Evolutionary conservation across 495 filamentous ascomycete genomes (phyloP), one percentile per base, ranked within the genome.

Genomic region (Hypoxylon crocopeplum): DNA sequence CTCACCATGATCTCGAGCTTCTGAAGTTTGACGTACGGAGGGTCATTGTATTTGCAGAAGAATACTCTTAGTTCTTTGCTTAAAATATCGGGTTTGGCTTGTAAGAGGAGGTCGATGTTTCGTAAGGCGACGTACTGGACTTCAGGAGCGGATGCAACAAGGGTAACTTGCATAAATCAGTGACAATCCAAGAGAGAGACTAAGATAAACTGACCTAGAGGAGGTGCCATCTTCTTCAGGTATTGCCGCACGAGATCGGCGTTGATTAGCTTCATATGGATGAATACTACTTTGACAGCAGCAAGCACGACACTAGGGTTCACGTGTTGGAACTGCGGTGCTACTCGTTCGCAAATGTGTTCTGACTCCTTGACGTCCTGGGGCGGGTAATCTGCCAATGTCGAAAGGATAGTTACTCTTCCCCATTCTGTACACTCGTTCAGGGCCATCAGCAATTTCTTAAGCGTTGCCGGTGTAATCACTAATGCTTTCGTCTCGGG

Each of bases 31-130:
- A 98, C 88, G 68, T 98, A 98, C 12, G 91, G 92, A 1, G 94
- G 94, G 68, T 98, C 94, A 71, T 98, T 97, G 78, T 98, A 98
- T 77, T 98, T 98, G 87, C 94, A 98, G 78, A 98, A 98, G 78
- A 98, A 98, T 1, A 98, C 94, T 40, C 94, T 86, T 45, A 98
- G 86, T 74, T 98, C 94, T 71, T 98, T 98, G 76, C 90, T 94
- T 1, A 98, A 79, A 42, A 98, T 97, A 68, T 96, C 93, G 1
- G 94, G 93, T 63, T 96, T 91, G 61, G 96, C 93, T 72, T 98
- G 94, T 27, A 98, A 80, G 4, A 98, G 79, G 38, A 98, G 85
- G 59, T 98, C 94, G 67, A 98, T 98, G 68, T 98, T 98, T 44
- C 94, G 79, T 47, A 98, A 75, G 16, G 94, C 94, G 38, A 98